Conservation (phyloP, 163 green algal species). For the Scenedesmus sp. region DNA sequence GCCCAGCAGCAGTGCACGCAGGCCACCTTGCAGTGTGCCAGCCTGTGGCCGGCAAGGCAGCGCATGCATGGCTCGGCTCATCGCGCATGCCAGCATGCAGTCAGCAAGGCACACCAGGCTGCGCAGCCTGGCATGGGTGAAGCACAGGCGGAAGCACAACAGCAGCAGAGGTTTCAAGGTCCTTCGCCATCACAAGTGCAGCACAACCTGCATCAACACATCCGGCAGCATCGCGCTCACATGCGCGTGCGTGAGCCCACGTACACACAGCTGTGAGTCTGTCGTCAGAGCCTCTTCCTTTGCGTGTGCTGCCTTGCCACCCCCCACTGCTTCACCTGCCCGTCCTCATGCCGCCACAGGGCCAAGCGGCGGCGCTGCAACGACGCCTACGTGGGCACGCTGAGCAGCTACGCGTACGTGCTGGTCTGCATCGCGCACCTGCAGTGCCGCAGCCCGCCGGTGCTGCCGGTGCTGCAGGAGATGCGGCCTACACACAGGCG, state of each 20-base stretch:
- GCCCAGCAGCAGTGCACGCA: not conserved
- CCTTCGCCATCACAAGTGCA: too few relatives aligned
- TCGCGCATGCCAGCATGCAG: too few relatives aligned
- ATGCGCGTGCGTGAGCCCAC: too few relatives aligned
- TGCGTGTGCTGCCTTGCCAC: not conserved
- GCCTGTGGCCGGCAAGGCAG: too few relatives aligned
- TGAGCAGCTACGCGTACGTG: constrained; percentile 95
- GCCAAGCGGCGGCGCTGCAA: constrained; percentile 91
- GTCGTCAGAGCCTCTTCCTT: not conserved
- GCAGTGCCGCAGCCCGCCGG: constrained; percentile 83
- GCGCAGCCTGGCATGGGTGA: too few relatives aligned
- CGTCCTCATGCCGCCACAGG: not conserved
- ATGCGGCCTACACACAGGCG: constrained; percentile 59
- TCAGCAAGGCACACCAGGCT: too few relatives aligned
- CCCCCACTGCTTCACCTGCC: not conserved
- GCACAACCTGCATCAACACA: too few relatives aligned
- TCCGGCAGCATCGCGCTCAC: too few relatives aligned
- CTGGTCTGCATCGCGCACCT: constrained; percentile 94
- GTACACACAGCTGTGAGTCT: too few relatives aligned
- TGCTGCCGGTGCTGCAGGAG: constrained; percentile 88
- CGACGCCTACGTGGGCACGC: constrained; percentile 91
- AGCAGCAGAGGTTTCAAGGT: too few relatives aligned
- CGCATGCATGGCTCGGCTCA: too few relatives aligned
- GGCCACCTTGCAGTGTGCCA: not conserved
- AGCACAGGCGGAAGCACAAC: too few relatives aligned